Evolutionary conservation across 495 filamentous ascomycete genomes (phyloP).

Genomic region (Parathielavia hyrcaniae): DNA sequence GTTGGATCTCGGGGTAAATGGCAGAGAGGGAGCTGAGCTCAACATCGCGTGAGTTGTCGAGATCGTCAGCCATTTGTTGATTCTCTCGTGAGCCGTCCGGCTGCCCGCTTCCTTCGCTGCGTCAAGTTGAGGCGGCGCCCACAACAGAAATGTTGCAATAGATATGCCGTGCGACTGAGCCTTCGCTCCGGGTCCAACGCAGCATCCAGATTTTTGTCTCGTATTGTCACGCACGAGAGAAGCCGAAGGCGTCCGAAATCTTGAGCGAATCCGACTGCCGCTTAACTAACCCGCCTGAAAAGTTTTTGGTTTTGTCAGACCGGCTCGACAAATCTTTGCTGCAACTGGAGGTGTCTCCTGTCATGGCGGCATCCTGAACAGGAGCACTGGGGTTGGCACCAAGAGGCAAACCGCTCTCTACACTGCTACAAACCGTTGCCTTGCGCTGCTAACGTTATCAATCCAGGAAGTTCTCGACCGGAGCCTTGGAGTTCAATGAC

Average conservation of each 20-base stretch:
- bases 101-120: too few relatives aligned
- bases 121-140: neutral
- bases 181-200: too few relatives aligned
- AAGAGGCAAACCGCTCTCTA: constrained; percentile 1
- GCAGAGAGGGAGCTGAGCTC: constrained; percentile 79
- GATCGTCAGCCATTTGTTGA: constrained; percentile 22
- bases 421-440: neutral
- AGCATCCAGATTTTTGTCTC: neutral
- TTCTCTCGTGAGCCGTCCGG: constrained; percentile 6
- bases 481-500: constrained; percentile 15
- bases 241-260: neutral
- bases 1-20: constrained; percentile 79
- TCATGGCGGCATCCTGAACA: constrained; percentile 10
- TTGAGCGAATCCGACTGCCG: neutral
- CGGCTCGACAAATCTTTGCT: neutral
- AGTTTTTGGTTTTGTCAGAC: neutral
- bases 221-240: neutral
- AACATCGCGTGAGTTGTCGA: constrained; percentile 63
- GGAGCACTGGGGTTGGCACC: neutral
- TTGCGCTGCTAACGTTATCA: constrained; percentile 1
- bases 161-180: too few relatives aligned
- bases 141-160: too few relatives aligned
- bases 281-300: neutral
- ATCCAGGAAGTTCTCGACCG: neutral
- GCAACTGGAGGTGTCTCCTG: neutral